A percentile compares a stretch with the other conserved stretches of the same genome.
Evolutionary conservation across 305 asterid species (phyloP).

Genomic region (Lippia alba): DNA sequence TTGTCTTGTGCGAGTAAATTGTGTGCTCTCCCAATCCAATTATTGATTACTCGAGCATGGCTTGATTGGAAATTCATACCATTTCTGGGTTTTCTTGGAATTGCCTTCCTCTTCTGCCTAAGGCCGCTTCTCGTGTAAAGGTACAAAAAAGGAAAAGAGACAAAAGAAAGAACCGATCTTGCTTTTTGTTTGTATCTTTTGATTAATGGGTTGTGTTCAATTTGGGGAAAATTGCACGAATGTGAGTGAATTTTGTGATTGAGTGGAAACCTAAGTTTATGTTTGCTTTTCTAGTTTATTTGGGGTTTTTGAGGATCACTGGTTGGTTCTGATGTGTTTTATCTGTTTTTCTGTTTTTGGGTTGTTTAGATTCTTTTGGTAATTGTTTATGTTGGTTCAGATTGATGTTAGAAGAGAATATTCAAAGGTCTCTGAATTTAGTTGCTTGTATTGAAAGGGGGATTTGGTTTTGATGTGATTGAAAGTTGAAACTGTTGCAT

Average conservation of each 20-base stretch:
- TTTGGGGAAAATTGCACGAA: conserved; percentile 1
- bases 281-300: conserved; percentile 8
- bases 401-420: conserved; percentile 11
- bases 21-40: conserved; percentile 10
- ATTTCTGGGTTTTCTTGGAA: conserved; percentile 14
- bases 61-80: conserved; percentile 28
- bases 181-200: neutral
- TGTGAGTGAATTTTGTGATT: conserved; percentile 22
- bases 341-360: conserved; percentile 26
- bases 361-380: neutral
- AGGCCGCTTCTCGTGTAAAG: neutral
- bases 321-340: conserved; percentile 4
- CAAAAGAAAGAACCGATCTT: conserved; percentile 22
- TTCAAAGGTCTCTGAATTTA: conserved; percentile 27
- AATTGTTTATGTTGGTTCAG: conserved; percentile 20
- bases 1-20: conserved; percentile 33
- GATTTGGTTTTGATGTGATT: conserved; percentile 31
- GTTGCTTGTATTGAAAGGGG: conserved; percentile 24
- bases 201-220: neutral
- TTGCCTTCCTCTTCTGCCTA: conserved; percentile 21
- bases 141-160: conserved; percentile 1
- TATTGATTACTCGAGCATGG: conserved; percentile 41
- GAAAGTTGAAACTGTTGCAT: conserved; percentile 21
- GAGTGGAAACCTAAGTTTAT: conserved; percentile 20
- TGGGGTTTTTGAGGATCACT: conserved; percentile 32